Percentiles rank a stretch among this genome's conserved stretches.
Evolutionary conservation across 768 basidiomycete species (phyloP).

Genomic region (Russula griseocarnosa): DNA sequence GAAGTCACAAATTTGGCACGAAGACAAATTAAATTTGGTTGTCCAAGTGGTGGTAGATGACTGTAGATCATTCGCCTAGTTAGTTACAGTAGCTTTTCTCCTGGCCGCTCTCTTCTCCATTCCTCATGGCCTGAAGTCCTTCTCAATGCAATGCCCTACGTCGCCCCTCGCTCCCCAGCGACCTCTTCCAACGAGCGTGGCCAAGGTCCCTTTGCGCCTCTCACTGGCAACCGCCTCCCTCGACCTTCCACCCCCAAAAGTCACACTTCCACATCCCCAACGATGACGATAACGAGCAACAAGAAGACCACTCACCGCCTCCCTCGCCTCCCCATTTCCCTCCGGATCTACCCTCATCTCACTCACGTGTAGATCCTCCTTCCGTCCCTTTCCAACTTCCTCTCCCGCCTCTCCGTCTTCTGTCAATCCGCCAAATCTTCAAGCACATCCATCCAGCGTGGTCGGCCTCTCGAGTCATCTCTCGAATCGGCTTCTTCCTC

Average conservation of each 20-base stretch:
- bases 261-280: constrained; percentile 27
- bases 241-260: constrained; percentile 8
- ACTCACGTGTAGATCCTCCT: neutral
- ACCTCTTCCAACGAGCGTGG: constrained; percentile 26
- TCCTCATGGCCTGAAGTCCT: too few relatives aligned
- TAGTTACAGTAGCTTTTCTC: too few relatives aligned
- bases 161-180: constrained; percentile 22
- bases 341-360: neutral
- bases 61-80: too few relatives aligned
- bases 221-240: constrained; percentile 20
- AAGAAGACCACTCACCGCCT: constrained; percentile 23
- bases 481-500: constrained; percentile 63
- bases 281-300: constrained; percentile 26
- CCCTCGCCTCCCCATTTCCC: constrained; percentile 8
- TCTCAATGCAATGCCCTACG: constrained; percentile 32
- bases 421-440: neutral
- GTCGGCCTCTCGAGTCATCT: constrained; percentile 83
- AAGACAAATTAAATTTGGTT: too few relatives aligned
- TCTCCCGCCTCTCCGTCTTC: constrained; percentile 2
- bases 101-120: too few relatives aligned
- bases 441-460: constrained; percentile 33
- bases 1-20: too few relatives aligned
- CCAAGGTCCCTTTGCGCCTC: constrained; percentile 24
- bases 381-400: constrained; percentile 13
- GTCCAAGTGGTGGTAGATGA: too few relatives aligned